phyloP scores from a whole-genome alignment of 805 yeast species.

The Zygoascus biomembranicola region DNA sequence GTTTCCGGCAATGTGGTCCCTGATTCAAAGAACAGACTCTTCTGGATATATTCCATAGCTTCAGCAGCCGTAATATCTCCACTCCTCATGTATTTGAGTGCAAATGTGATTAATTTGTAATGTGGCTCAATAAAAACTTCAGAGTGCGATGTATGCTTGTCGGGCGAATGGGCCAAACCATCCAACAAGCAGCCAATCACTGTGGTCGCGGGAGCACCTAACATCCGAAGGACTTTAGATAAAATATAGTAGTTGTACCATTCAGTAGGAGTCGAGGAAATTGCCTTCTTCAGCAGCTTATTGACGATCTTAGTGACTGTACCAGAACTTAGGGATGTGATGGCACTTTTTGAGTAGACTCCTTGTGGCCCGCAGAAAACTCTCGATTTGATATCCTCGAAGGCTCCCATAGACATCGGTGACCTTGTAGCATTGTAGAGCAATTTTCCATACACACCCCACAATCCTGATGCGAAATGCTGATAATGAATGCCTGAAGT shows the following conservation, averaged over 20 bases:
- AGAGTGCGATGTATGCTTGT: conserved; percentile 22
- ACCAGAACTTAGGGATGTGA: background rate
- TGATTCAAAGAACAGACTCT: conserved; percentile 28
- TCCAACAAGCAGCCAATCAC: conserved; percentile 22
- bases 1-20: background rate
- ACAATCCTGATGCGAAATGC: conserved; percentile 36
- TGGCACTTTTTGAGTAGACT: conserved; percentile 6
- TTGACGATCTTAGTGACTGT: conserved; percentile 32
- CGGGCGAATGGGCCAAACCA: conserved; percentile 18
- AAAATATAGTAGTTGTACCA: conserved; percentile 58
- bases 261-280: conserved; percentile 33
- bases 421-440: conserved; percentile 32
- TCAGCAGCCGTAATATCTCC: conserved; percentile 29
- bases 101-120: conserved; percentile 49
- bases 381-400: conserved; percentile 43
- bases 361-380: conserved; percentile 23
- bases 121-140: conserved; percentile 74
- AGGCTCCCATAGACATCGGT: conserved; percentile 40
- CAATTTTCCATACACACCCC: conserved; percentile 50
- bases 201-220: conserved; percentile 27
- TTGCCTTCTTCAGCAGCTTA: conserved; percentile 41
- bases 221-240: conserved; percentile 51
- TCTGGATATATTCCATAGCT: conserved; percentile 36
- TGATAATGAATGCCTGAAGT: conserved; percentile 18
- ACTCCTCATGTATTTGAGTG: conserved; percentile 46